Evolutionary conservation across 139 green algal species (phyloP).

Genomic region (Chlorella sp.): DNA sequence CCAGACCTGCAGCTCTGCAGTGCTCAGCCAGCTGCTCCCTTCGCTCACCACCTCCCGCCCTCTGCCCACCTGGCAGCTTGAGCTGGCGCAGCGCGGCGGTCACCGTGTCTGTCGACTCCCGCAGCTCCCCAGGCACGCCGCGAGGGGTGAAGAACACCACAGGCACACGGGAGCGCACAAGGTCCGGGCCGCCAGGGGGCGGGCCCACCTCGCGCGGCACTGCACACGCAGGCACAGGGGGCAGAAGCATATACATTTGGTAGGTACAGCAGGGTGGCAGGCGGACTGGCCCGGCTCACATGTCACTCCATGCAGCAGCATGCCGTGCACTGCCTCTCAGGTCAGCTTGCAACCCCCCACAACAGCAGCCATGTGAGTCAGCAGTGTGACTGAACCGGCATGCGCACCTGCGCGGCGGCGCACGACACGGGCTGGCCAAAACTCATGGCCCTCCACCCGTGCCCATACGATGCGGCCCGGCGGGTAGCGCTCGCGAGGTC

Average conservation of each 20-base stretch:
- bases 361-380: too few species aligned
- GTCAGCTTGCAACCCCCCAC: too few species aligned
- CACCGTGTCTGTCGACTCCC: slow-evolving; percentile 16
- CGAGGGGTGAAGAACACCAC: slow-evolving; percentile 91
- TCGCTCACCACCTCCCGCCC: too few species aligned
- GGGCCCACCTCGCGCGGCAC: slow-evolving; percentile 87
- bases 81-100: slow-evolving; percentile 13
- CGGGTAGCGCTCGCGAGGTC: slow-evolving; percentile 48
- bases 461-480: slow-evolving; percentile 90
- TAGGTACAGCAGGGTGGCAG: not conserved
- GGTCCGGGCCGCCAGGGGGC: slow-evolving; percentile 63
- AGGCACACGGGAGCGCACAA: slow-evolving; percentile 76
- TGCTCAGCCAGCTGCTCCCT: too few species aligned
- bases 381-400: too few species aligned
- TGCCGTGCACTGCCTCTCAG: too few species aligned
- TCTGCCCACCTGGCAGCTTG: not conserved
- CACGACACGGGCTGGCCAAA: slow-evolving; percentile 89
- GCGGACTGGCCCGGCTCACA: too few species aligned
- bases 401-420: slow-evolving; percentile 65
- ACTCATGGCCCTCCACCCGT: slow-evolving; percentile 94
- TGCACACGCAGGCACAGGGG: not conserved
- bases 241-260: not conserved
- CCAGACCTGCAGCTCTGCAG: not conserved
- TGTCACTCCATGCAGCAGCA: too few species aligned
- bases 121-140: slow-evolving; percentile 86